A percentile compares a stretch with the other conserved stretches of the same genome.
Conservation (phyloP, 192 early-diverging fungal species). For the Coemansia sp. region DNA sequence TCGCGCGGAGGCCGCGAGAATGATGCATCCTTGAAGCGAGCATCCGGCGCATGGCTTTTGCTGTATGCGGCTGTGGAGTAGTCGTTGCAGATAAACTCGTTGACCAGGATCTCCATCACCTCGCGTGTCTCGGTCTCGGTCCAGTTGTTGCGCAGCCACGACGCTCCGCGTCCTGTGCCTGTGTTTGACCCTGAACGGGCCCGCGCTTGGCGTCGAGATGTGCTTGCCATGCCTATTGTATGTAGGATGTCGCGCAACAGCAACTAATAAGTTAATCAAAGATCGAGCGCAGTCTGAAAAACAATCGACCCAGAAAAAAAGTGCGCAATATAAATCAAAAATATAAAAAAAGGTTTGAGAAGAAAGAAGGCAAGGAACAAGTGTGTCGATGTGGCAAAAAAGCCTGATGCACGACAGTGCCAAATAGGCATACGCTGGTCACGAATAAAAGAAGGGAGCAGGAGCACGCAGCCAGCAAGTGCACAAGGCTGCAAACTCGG, state of each 20-base stretch:
- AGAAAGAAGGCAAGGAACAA: conserved; percentile 1
- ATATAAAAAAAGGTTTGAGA: background rate
- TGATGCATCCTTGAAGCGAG: conserved; percentile 23
- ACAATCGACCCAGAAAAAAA: no score
- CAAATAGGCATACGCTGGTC: background rate
- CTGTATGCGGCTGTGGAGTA: conserved; percentile 37
- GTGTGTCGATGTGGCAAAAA: background rate
- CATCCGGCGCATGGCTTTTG: conserved; percentile 37
- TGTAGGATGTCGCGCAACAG: no score
- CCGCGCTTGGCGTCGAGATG: background rate
- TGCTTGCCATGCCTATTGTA: background rate
- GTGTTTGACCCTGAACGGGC: background rate
- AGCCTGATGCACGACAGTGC: conserved; percentile 1
- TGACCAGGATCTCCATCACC: conserved; percentile 47
- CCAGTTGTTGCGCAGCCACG: conserved; percentile 52
- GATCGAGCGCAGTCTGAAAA: no score
- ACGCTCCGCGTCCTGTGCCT: conserved; percentile 19
- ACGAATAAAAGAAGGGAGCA: conserved; percentile 5
- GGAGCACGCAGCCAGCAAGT: conserved; percentile 2
- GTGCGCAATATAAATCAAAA: background rate
- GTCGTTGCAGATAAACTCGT: conserved; percentile 32
- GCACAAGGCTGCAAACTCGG: background rate
- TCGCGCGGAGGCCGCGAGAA: conserved; percentile 35
- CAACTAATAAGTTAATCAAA: no score
- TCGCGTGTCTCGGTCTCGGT: conserved; percentile 48